Evolutionary conservation across 768 basidiomycete species (phyloP).

Genomic region (Suillus tomentosus): DNA sequence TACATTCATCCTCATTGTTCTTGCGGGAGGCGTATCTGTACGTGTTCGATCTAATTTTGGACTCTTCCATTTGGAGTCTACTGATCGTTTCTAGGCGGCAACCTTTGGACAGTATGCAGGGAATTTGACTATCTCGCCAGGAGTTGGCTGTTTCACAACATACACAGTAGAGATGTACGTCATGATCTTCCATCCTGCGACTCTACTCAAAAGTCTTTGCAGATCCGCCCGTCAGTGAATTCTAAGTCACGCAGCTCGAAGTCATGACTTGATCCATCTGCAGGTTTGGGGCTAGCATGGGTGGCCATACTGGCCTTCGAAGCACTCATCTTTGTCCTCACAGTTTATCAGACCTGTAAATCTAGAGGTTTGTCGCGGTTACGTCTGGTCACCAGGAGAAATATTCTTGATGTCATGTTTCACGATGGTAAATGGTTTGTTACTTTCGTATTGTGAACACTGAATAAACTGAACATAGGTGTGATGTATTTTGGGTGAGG

Average conservation of each 20-base stretch:
- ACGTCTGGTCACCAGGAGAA: constrained; percentile 23
- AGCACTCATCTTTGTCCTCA: constrained; percentile 47
- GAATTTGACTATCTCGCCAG: background rate
- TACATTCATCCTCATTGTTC: constrained; percentile 32
- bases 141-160: background rate
- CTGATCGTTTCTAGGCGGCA: background rate
- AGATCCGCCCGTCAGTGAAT: background rate
- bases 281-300: constrained; percentile 43
- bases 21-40: constrained; percentile 40
- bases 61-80: background rate
- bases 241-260: background rate
- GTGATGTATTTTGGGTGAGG: constrained; percentile 58
- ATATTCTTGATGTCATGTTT: constrained; percentile 44
- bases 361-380: constrained; percentile 28
- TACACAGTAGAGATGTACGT: background rate
- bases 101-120: background rate
- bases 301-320: constrained; percentile 56
- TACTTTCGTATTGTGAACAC: background rate
- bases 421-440: constrained; percentile 47
- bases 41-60: constrained; percentile 20
- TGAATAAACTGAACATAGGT: constrained; percentile 33
- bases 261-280: background rate
- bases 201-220: background rate
- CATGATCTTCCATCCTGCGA: background rate
- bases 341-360: constrained; percentile 45